A percentile compares a stretch with the other conserved stretches of the same genome.
Evolutionary conservation across 139 green algal genomes (phyloP).

Genomic region (Tetraselmis striata): DNA sequence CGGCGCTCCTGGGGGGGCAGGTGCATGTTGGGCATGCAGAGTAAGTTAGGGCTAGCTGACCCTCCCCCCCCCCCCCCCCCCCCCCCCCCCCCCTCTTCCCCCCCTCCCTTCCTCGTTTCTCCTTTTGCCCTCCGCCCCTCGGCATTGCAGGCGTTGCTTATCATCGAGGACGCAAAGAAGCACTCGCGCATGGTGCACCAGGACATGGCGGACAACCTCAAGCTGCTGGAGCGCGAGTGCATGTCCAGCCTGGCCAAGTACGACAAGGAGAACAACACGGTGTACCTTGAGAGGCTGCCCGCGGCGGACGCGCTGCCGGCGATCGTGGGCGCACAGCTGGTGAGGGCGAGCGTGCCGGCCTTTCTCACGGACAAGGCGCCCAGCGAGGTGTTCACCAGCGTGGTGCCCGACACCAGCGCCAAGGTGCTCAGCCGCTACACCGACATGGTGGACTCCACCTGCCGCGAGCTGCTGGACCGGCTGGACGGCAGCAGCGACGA

Average conservation of each 20-base stretch:
- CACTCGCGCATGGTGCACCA: slow-evolving; percentile 22
- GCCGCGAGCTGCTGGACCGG: slow-evolving; percentile 46
- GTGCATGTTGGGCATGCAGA: too few species aligned
- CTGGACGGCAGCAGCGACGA: slow-evolving; percentile 74
- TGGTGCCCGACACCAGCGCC: slow-evolving; percentile 72
- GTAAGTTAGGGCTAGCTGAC: too few species aligned
- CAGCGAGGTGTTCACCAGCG: slow-evolving; percentile 47
- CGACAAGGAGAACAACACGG: slow-evolving; percentile 47
- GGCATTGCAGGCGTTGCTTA: background rate
- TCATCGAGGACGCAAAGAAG: slow-evolving; percentile 13
- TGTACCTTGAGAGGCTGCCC: slow-evolving; percentile 49
- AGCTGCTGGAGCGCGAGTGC: slow-evolving; percentile 21
- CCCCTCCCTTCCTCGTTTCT: too few species aligned
- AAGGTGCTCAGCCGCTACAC: slow-evolving; percentile 75
- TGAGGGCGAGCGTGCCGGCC: slow-evolving; percentile 42
- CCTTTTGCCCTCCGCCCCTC: too few species aligned
- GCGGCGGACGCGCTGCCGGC: slow-evolving; percentile 35
- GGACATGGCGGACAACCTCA: slow-evolving; percentile 38
- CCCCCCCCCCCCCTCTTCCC: too few species aligned
- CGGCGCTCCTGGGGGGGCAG: too few species aligned
- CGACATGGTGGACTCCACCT: slow-evolving; percentile 77
- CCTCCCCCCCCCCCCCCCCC: too few species aligned
- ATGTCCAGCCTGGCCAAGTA: slow-evolving; percentile 20
- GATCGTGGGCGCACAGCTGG: slow-evolving; percentile 46
- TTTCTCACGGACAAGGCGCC: background rate